Evolutionary conservation across 306 rosid genomes (phyloP), one percentile per base, ranked within the genome.

Genomic region (Vachellia pachyceras): DNA sequence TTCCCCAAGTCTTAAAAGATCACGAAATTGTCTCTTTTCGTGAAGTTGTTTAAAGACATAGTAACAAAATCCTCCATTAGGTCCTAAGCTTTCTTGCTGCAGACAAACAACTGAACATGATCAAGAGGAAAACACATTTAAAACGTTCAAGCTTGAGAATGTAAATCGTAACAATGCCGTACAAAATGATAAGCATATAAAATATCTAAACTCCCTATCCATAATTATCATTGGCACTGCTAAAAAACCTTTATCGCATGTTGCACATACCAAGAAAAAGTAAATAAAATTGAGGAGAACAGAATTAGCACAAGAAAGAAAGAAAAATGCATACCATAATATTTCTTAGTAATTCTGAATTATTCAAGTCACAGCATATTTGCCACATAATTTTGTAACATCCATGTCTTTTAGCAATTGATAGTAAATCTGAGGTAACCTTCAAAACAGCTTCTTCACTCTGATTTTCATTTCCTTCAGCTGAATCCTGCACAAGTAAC

Each of bases 81-180:
- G 98, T 72, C 98, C 97, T 89, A 89, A 86, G 91, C 97, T 93
- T 84, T 95, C 98, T 80, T 76, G 97, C 99, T 93, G 89, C 89
- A 88, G 33, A 77, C 78, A 84, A 90, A 84, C 74, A 72, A 77
- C 75, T 3, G 57, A 44, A 80, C 78, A 61, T 80, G 75, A 54
- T 83, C 76, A 66, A 80, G 55, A 54, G 54, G 68, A 15, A 57
- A 45, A 39, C 55, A 44, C 73, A 79, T 84, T 44, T 79, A 49
- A 64, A 40, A 72, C 72, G 42, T 69, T 10, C 49, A 75, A 15
- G 65, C 72, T 63, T 17, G 55, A 20, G 78, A 83, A 64, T 23
- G 36, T 33, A 82, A 50, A 69, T 25, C 6, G 80, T n/a, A 40
- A 52, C 79, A 69, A 76, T 20, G 76, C 68, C 61, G 35, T 61